Evolutionary conservation across 2,329 filamentous ascomycete genomes (phyloP), one percentile per base, ranked within the genome.

Genomic region (Monosporascus sp.): DNA sequence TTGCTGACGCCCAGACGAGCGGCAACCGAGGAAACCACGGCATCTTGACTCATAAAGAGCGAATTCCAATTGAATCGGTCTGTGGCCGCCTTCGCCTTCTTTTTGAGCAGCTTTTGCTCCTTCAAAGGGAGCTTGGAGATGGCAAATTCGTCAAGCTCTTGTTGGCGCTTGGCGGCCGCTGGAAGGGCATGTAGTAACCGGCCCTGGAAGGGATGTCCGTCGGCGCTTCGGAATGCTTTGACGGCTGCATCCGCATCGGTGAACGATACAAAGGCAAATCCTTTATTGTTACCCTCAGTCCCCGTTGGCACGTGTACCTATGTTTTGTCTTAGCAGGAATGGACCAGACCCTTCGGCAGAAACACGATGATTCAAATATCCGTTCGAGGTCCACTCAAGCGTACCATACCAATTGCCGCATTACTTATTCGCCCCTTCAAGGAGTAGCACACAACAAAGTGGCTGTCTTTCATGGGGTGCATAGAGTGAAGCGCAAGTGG

Each of bases 11-110:
- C 92, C 53, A 99, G 79, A 51, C 92, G 87, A 66, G 87, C 84
- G 48, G 94, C 91, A 56, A 96, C 84, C 6, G 92, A 95, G 48
- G 90, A 85, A 73, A 97, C 92, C 50, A 99, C 91, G 49, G 94
- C 90, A 75, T 99, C 92, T 74, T 91, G 88, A 72, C 88, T 97
- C 89, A 99, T 95, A 72, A 94, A 99, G n/a, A 99, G 78, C n/a
- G 92, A 93, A 76, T 99, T 99, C 94, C 94, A 99, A 69, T 93
- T 96, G 74, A 97, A 97, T 1, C 83, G 85, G 48, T 82, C 84
- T 31, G 86, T 87, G 8, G 88, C 81, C 22, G 92, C 90, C 64
- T 93, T 87, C 49, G 86, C 81, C 73, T 90, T 95, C 65, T 88
- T 89, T 68, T 88, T 90, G 61, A 97, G 88, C 64, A 95, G 83